Evolutionary conservation across 2,329 filamentous ascomycete genomes (phyloP), one percentile per base, ranked within the genome.

Genomic region (Talaromyces sp.): DNA sequence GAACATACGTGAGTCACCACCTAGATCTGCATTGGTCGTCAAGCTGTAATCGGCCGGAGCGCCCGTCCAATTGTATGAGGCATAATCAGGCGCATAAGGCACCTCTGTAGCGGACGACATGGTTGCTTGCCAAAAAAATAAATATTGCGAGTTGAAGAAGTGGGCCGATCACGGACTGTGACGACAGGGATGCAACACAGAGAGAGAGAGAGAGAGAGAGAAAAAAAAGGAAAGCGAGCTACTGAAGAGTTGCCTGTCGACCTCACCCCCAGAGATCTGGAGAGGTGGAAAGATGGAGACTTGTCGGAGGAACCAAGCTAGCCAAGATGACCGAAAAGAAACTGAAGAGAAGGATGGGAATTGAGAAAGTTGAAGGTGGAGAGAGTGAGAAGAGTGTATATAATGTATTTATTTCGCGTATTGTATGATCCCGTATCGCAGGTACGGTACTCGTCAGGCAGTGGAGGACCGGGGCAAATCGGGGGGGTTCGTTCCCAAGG

Each of bases 1-100:
- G n/a, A 14, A 85, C 90, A 75, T 86, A 94, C 91, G 85, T 70
- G 91, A 91, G 82, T 96, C 86, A 75, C 92, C 92, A 72, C 92
- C 92, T 65, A 86, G 83, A 67, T 84, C 83, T 43, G 80, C 69
- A 73, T 91, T 81, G 58, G 86, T 86, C 11, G 78, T 64, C 8
- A 77, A 70, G 10, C 71, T 69, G 66, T 76, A 82, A 69, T 82
- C 74, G 35, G 80, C 69, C 22, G 80, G 80, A 56, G 79, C 77
- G 45, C 80, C 80, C 11, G 78, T 78, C 80, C 80, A 82, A 73
- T 81, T 80, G 74, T 82, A 82, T 24, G 80, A 82, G 24, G 80
- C 80, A 73, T 82, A 82, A 57, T 79, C 73, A 24, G 80, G 80
- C 62, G 70, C 67, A 67, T 73, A 79, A 16, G 73, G 71, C 65